Percentiles rank a stretch among this genome's conserved stretches.
These are phyloP conservation scores for Silene latifolia DNA, from an alignment of 148 eudicot genomes.

Conservation along the genomic window DNA sequence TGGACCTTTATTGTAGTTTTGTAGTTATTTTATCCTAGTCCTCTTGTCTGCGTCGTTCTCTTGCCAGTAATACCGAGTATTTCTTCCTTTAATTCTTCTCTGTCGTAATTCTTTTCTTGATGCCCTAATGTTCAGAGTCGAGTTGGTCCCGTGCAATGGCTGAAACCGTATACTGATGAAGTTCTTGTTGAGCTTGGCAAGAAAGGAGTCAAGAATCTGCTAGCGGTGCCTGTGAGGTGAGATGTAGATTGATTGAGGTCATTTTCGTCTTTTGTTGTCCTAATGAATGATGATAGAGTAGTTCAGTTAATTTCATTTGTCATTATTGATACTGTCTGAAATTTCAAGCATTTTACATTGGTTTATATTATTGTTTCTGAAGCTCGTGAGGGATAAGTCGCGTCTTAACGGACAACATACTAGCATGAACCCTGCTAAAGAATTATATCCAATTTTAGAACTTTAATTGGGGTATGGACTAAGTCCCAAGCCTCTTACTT, in stretches of 20 bases:
- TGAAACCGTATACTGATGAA: slow-evolving; percentile 98
- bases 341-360: too few relatives aligned
- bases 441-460: neutral
- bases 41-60: neutral
- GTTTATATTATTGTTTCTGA: too few relatives aligned
- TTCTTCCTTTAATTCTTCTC: neutral
- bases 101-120: slow-evolving; percentile 9
- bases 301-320: too few relatives aligned
- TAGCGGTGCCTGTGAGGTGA: slow-evolving; percentile 97
- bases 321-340: too few relatives aligned
- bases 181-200: slow-evolving; percentile 94
- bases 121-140: slow-evolving; percentile 59
- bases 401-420: neutral
- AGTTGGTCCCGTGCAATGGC: slow-evolving; percentile 98
- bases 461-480: too few relatives aligned
- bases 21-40: neutral
- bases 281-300: too few relatives aligned
- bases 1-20: neutral
- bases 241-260: slow-evolving; percentile 13
- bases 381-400: too few relatives aligned
- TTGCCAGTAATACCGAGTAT: neutral
- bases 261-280: too few relatives aligned
- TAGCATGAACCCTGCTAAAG: neutral
- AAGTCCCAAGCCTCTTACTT: too few relatives aligned
- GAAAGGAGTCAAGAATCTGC: slow-evolving; percentile 80